phyloP scores from a whole-genome alignment of 2,329 filamentous ascomycete genomes.

The Colletotrichum spaethianum region DNA sequence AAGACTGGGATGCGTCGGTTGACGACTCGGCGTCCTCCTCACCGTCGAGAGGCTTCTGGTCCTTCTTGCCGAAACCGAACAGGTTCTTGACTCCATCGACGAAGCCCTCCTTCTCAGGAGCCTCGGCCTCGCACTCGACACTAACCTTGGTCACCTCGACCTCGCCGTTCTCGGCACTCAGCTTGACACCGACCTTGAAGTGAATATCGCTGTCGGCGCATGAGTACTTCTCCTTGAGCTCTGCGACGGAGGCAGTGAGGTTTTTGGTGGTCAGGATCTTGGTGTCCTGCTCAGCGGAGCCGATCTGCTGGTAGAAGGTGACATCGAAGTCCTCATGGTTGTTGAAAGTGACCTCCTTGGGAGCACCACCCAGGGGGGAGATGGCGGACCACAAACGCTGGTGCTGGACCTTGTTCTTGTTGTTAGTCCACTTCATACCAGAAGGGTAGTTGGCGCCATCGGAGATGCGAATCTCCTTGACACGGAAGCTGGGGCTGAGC shows the following conservation, averaged over 20 bases:
- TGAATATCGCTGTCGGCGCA: constrained; percentile 84
- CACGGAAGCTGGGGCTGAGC: constrained; percentile 94
- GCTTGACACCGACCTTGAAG: constrained; percentile 82
- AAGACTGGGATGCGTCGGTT: constrained; percentile 57
- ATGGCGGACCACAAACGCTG: constrained; percentile 87
- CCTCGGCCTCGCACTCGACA: constrained; percentile 88
- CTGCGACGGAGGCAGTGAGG: constrained; percentile 84
- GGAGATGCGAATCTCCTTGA: constrained; percentile 93
- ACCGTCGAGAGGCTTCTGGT: constrained; percentile 80
- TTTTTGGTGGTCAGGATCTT: constrained; percentile 83
- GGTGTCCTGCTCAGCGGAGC: constrained; percentile 71
- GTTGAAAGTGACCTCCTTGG: constrained; percentile 89
- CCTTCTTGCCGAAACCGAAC: constrained; percentile 94
- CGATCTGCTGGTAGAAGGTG: constrained; percentile 82
- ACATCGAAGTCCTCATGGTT: constrained; percentile 87
- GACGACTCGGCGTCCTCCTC: constrained; percentile 60
- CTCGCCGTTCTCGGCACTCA: constrained; percentile 81
- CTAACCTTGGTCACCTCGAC: constrained; percentile 83
- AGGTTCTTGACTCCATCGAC: constrained; percentile 97
- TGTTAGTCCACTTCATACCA: constrained; percentile 80
- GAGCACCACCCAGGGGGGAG: constrained; percentile 79
- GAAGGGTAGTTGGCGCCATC: constrained; percentile 83
- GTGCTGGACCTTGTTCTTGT: constrained; percentile 78
- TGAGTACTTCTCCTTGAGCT: constrained; percentile 83
- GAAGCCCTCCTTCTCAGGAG: constrained; percentile 80